Conservation (phyloP, 2,329 filamentous ascomycete species). For the Drechslerella stenobrocha region DNA sequence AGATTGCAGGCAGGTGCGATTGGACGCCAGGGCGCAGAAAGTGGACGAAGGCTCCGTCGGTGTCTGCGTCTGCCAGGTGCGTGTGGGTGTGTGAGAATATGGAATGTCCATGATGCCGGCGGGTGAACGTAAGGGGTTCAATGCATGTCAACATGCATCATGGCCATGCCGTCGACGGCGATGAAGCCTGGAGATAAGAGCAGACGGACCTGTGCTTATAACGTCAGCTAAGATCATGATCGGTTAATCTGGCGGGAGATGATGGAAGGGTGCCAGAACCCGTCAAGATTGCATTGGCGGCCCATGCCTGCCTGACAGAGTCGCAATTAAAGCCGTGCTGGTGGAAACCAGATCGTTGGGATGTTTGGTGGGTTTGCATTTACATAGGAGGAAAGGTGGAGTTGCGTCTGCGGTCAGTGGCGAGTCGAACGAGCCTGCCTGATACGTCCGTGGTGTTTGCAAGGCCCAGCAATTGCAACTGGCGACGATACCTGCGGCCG, state of each 20-base stretch:
- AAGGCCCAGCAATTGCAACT: neutral
- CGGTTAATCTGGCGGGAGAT: slow-evolving; percentile 5
- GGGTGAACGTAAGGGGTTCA: no score
- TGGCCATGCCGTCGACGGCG: neutral
- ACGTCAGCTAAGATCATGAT: no score
- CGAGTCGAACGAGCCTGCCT: slow-evolving; percentile 1
- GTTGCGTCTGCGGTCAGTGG: no score
- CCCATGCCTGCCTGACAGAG: neutral
- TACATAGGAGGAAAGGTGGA: neutral
- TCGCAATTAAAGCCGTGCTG: neutral
- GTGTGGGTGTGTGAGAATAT: neutral
- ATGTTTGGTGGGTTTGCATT: neutral
- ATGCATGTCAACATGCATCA: no score
- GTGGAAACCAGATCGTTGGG: no score
- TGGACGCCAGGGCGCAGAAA: neutral
- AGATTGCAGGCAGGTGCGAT: slow-evolving; percentile 9
- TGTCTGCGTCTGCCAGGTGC: neutral
- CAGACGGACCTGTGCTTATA: neutral
- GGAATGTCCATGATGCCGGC: no score
- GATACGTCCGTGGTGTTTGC: slow-evolving; percentile 1
- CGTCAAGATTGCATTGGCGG: slow-evolving; percentile 1
- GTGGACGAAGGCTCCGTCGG: slow-evolving; percentile 2
- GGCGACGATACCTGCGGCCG: no score
- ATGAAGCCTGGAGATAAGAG: neutral
- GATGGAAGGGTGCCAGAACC: slow-evolving; percentile 1